Evolutionary conservation across 2,329 filamentous ascomycete species (phyloP).

Genomic region (Hortaea sp.): DNA sequence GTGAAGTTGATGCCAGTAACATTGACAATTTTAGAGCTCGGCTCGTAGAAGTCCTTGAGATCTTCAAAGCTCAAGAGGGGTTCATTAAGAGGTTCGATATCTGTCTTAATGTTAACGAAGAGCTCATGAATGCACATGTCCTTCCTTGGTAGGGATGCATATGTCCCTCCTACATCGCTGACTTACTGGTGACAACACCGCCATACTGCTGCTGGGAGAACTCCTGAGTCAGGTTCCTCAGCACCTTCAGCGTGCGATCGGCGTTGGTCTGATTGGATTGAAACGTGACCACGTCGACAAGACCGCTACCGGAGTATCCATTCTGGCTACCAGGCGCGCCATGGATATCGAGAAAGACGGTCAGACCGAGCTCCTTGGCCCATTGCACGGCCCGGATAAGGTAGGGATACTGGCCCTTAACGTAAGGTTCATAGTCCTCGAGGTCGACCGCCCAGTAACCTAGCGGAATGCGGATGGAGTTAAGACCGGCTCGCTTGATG

Average conservation of each 20-base stretch:
- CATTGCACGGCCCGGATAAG: conserved; percentile 14
- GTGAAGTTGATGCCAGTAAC: conserved; percentile 11
- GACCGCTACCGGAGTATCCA: conserved; percentile 12
- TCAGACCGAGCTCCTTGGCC: conserved; percentile 15
- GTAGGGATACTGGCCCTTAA: conserved; percentile 11
- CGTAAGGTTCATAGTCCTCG: conserved; percentile 14
- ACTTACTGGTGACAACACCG: conserved; percentile 10
- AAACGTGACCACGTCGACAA: conserved; percentile 11
- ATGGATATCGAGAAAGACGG: conserved; percentile 16
- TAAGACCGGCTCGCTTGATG: conserved; percentile 11
- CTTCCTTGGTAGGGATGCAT: not conserved
- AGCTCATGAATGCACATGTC: not conserved
- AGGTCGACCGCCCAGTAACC: conserved; percentile 19
- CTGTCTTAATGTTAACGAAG: not conserved
- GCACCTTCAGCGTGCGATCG: conserved; percentile 13
- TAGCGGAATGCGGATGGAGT: conserved; percentile 15
- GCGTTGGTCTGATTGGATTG: conserved; percentile 11
- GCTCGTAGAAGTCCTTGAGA: conserved; percentile 10
- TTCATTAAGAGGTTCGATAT: conserved; percentile 16
- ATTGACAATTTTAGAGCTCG: conserved; percentile 10
- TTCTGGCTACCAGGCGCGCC: conserved; percentile 17
- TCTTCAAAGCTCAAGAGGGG: conserved; percentile 7
- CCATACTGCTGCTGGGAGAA: conserved; percentile 13
- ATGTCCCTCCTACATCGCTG: conserved; percentile 1
- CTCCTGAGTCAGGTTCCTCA: conserved; percentile 16